These are phyloP conservation scores for Fulvia fulva DNA, from an alignment of 2,329 filamentous ascomycete genomes.

Conservation along the genomic window DNA sequence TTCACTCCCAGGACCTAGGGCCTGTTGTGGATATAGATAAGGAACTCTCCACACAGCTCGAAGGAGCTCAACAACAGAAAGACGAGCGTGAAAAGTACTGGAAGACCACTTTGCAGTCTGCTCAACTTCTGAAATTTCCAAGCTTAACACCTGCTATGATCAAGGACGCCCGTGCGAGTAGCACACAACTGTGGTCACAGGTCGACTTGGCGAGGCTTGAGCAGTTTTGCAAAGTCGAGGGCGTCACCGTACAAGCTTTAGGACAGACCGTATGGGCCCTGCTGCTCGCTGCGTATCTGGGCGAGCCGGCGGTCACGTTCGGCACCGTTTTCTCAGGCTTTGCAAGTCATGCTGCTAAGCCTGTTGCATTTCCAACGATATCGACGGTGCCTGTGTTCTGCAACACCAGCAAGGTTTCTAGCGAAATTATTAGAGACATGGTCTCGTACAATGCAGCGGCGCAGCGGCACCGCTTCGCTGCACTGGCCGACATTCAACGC, in stretches of 20 bases:
- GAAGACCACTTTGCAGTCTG: constrained; percentile 43
- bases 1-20: constrained; percentile 30
- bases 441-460: constrained; percentile 62
- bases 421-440: constrained; percentile 57
- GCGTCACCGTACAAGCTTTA: constrained; percentile 71
- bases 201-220: constrained; percentile 50
- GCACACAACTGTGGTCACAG: constrained; percentile 37
- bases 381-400: constrained; percentile 72
- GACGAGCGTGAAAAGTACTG: constrained; percentile 52
- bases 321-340: constrained; percentile 78
- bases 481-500: constrained; percentile 67
- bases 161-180: constrained; percentile 33
- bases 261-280: constrained; percentile 76
- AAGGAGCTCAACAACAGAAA: constrained; percentile 6
- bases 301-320: constrained; percentile 70
- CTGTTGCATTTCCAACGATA: constrained; percentile 71
- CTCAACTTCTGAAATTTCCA: constrained; percentile 65
- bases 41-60: constrained; percentile 41
- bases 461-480: constrained; percentile 66
- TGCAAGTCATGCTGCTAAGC: constrained; percentile 54
- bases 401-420: constrained; percentile 52
- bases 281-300: constrained; percentile 70
- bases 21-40: constrained; percentile 36
- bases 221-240: constrained; percentile 50
- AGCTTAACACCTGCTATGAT: constrained; percentile 62